Percentiles rank a stretch among this genome's conserved stretches.
Conservation (phyloP, 139 green algal genomes). For the Tetraselmis striata region DNA sequence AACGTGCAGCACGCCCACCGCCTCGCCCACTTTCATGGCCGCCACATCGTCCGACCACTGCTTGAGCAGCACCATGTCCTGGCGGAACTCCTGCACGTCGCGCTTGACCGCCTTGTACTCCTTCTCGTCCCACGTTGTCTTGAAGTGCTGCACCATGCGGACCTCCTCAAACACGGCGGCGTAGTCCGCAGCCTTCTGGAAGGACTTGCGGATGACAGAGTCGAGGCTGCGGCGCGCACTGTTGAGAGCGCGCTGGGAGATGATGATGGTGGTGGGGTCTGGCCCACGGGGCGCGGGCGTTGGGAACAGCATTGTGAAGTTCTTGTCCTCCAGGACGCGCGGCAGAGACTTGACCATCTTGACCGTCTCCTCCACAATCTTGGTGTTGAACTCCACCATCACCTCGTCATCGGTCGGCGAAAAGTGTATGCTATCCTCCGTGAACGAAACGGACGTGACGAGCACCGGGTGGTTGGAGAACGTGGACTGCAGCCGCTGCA, state of each 20-base stretch:
- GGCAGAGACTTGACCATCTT: constrained; percentile 25
- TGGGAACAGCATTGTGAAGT: constrained; percentile 22
- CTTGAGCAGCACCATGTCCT: constrained; percentile 43
- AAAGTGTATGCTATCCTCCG: constrained; percentile 7
- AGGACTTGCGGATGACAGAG: background rate
- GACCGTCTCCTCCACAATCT: constrained; percentile 36
- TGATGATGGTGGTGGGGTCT: constrained; percentile 14
- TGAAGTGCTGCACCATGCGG: constrained; percentile 32
- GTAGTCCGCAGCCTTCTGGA: background rate
- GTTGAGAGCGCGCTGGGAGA: background rate
- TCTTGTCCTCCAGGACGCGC: constrained; percentile 23
- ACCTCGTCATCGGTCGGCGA: constrained; percentile 1
- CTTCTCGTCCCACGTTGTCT: constrained; percentile 15
- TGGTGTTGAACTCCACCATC: constrained; percentile 14
- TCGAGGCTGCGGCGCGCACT: background rate
- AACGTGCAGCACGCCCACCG: constrained; percentile 24
- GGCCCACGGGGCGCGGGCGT: background rate
- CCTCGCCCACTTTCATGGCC: constrained; percentile 17
- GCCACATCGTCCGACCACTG: constrained; percentile 27
- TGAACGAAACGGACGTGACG: background rate
- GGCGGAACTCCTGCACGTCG: constrained; percentile 34
- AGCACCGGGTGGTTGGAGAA: background rate
- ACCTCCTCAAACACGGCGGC: background rate
- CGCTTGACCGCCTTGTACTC: constrained; percentile 25
- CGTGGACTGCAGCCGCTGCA: background rate